Evolutionary conservation across 345 rosid genomes (phyloP), one percentile per base, ranked within the genome.

Genomic region (Lepidium aucheri): DNA sequence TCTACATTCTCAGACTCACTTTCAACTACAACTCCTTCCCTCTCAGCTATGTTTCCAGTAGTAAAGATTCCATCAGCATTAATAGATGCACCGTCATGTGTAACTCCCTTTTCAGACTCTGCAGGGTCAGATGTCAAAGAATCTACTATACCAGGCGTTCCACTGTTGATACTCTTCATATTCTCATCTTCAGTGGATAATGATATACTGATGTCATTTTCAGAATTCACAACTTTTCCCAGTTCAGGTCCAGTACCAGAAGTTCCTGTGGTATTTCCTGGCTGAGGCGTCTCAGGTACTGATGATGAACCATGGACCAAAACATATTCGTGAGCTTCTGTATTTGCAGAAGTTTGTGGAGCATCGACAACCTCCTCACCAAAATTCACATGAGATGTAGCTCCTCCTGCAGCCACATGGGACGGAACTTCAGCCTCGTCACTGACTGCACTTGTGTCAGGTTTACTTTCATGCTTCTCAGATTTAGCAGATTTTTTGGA

Each of bases 401-500:
- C 60, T 70, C 82, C 91, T 72, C 32, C 79, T 65, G 70, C 85
- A 17, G 60, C 55, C 73, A 41, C 81, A 53, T 54, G 47, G 17
- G 73, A 59, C 2, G 53, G 47, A 56, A 43, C 66, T 47, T 42
- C 60, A 9, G 76, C 61, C 68, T 67, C 68, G 7, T 69, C 67
- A 63, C 63, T 47, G 40, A 38, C 46, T 45, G 80, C 57, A 53
- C 68, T 46, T 17, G 73, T 54, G 40, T 78, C 90, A 78, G 74
- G 47, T 65, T 82, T 85, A 53, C 73, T 67, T 80, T 85, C 89
- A 60, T 60, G 81, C 65, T 78, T 81, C 74, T 81, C 89, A 12
- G 83, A 73, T 68, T 82, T 90, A 64, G 76, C 68, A 56, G 82
- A 74, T 60, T 70, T 90, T 70, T 84, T 90, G 28, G 86, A 81